Percentiles rank a stretch among this genome's conserved stretches.
phyloP scores from a whole-genome alignment of 768 basidiomycete genomes.

The Pleurotus ostreatus region DNA sequence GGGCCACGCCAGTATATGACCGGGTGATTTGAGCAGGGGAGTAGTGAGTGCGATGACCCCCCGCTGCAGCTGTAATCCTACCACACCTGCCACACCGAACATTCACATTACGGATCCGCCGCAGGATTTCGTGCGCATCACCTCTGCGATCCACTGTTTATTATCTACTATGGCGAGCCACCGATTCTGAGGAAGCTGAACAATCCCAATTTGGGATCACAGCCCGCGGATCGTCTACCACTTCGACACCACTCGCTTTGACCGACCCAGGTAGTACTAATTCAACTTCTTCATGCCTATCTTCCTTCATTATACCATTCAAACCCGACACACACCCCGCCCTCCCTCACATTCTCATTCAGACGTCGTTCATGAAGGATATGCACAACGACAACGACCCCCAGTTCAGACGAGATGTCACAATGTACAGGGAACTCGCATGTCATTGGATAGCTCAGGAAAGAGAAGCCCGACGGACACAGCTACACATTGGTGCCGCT shows the following conservation, averaged over 20 bases:
- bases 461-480: neutral
- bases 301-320: neutral
- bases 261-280: neutral
- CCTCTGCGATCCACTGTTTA: neutral
- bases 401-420: neutral
- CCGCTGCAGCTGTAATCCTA: too few relatives aligned
- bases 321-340: neutral
- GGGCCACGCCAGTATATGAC: too few relatives aligned
- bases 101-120: too few relatives aligned
- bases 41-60: too few relatives aligned
- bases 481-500: neutral
- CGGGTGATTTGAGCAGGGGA: too few relatives aligned
- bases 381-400: slow-evolving; percentile 4
- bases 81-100: too few relatives aligned
- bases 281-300: neutral
- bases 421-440: neutral
- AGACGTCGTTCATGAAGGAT: neutral
- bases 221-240: neutral
- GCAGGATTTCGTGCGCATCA: too few relatives aligned
- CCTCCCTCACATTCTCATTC: neutral
- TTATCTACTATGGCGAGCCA: neutral
- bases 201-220: neutral
- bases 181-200: neutral
- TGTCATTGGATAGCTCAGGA: neutral
- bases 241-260: neutral